Percentiles rank a stretch among this genome's conserved stretches.
Evolutionary conservation across 1,139 yeast species (phyloP).

Genomic region (Magnusiomyces paraingens): DNA sequence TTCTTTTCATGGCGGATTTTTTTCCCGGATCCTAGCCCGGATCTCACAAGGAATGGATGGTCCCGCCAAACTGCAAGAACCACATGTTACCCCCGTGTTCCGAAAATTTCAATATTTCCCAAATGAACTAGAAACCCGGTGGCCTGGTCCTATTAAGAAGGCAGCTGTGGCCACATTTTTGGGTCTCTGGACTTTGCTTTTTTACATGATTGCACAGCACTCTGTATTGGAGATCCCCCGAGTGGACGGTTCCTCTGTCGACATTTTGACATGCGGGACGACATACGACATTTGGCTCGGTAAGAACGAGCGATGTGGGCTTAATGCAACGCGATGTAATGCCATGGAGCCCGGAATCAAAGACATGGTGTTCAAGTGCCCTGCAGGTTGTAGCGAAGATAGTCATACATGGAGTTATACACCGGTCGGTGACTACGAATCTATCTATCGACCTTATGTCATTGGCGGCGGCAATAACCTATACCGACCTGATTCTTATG

Average conservation of each 20-base stretch:
- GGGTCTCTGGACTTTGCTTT: slow-evolving; percentile 22
- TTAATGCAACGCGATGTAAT: slow-evolving; percentile 54
- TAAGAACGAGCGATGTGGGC: slow-evolving; percentile 64
- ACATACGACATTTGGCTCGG: slow-evolving; percentile 60
- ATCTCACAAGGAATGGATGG: slow-evolving; percentile 16
- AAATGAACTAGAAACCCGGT: slow-evolving; percentile 5
- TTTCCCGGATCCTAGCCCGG: background rate
- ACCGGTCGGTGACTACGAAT: slow-evolving; percentile 62
- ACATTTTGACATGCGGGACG: slow-evolving; percentile 24
- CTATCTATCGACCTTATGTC: slow-evolving; percentile 66
- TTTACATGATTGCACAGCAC: slow-evolving; percentile 20
- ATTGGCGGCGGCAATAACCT: slow-evolving; percentile 60
- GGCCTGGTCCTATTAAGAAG: slow-evolving; percentile 11
- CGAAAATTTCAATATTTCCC: slow-evolving; percentile 13
- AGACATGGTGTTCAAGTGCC: slow-evolving; percentile 66
- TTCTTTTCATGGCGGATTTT: too few relatives aligned
- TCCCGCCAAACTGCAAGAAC: slow-evolving; percentile 10
- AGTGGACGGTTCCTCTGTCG: slow-evolving; percentile 22
- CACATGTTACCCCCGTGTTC: slow-evolving; percentile 14
- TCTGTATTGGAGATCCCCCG: slow-evolving; percentile 26
- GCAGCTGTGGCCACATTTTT: slow-evolving; percentile 15
- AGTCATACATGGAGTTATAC: slow-evolving; percentile 73
- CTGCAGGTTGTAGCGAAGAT: slow-evolving; percentile 77
- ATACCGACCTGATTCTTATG: slow-evolving; percentile 81
- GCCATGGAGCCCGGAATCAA: slow-evolving; percentile 35